Evolutionary conservation across 2,329 filamentous ascomycete species (phyloP), one percentile per base, ranked within the genome.

Genomic region (Calcarisporium arbuscula): DNA sequence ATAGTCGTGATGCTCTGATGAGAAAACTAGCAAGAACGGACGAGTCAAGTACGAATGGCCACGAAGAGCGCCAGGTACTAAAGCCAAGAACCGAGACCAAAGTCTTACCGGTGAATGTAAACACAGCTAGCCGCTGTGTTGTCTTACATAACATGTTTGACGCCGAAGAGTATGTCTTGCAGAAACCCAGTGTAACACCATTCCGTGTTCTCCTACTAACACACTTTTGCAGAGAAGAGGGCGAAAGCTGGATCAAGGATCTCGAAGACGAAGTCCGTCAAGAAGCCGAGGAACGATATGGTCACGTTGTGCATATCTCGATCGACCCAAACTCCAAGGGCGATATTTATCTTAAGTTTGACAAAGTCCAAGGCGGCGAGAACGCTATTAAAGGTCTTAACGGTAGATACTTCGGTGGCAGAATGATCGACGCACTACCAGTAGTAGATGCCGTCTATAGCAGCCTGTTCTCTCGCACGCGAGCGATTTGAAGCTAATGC

Each of bases 371-470:
- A 60, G 90, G 90, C 51, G 90, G 90, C 58, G 87, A 95, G 65
- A 96, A 95, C 58, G 92, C 92, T 52, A 94, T 96, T 66, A 94
- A 94, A 61, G 92, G 92, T 56, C 78, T 98, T 44, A 96, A 98
- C 62, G 92, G 92, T 55, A 82, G 92, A 57, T 95, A 85, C 64
- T 98, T 98, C 64, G 92, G 87, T 56, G 86, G 86, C 53, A 79
- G 82, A 54, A 87, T 86, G 71, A 94, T 98, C 61, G 90, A 85
- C 58, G 92, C 90, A 51, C 84, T 88, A 46, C 92, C 89, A 61
- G 87, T 98, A 66, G 90, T 96, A 61, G 92, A 98, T 65, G 90
- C 90, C 55, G 87, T 98, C 67, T 98, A 96, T 79, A 92, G 86
- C 78, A 94, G 85, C 74, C 78, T 94, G 65, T 95, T 92, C 71